Percentiles rank a stretch among this genome's conserved stretches.
These are phyloP conservation scores for Mycena pura DNA, from an alignment of 768 basidiomycete genomes.

Conservation along the genomic window DNA sequence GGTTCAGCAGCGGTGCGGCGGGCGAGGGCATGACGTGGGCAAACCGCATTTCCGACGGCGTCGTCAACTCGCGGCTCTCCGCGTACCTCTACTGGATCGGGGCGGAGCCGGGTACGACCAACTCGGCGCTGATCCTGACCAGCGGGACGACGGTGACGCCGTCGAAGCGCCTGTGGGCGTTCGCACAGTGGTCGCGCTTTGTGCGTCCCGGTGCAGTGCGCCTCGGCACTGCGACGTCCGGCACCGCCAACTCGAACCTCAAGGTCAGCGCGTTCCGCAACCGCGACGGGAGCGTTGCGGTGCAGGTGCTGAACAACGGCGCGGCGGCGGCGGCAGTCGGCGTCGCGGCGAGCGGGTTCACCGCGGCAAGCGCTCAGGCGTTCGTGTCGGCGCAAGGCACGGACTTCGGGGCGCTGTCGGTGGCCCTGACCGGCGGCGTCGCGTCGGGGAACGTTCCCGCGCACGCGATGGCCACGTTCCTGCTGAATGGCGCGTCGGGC, in stretches of 20 bases:
- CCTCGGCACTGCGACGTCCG: constrained; percentile 5
- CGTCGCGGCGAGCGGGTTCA: constrained; percentile 8
- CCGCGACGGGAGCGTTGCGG: constrained; percentile 7
- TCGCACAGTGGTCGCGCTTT: constrained; percentile 22
- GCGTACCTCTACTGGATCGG: constrained; percentile 23
- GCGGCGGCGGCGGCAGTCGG: not conserved
- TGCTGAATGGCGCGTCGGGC: not conserved
- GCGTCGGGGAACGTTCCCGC: constrained; percentile 11
- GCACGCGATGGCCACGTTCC: constrained; percentile 14
- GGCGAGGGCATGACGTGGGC: constrained; percentile 22
- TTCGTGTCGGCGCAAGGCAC: constrained; percentile 11
- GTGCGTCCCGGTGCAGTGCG: constrained; percentile 22
- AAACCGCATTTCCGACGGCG: constrained; percentile 12
- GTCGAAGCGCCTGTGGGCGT: constrained; percentile 20
- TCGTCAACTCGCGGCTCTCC: constrained; percentile 11
- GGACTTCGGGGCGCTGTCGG: not conserved
- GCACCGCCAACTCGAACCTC: not conserved
- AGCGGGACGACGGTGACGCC: constrained; percentile 6
- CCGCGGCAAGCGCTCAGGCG: not conserved
- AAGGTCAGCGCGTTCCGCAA: constrained; percentile 22
- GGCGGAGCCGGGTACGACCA: constrained; percentile 16
- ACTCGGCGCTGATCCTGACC: constrained; percentile 9
- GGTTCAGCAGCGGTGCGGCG: constrained; percentile 10
- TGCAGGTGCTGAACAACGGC: constrained; percentile 19
- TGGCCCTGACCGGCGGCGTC: constrained; percentile 3